Percentiles rank a stretch among this genome's conserved stretches.
Evolutionary conservation across 2,329 filamentous ascomycete species (phyloP).

Genomic region (Eutypa lata): DNA sequence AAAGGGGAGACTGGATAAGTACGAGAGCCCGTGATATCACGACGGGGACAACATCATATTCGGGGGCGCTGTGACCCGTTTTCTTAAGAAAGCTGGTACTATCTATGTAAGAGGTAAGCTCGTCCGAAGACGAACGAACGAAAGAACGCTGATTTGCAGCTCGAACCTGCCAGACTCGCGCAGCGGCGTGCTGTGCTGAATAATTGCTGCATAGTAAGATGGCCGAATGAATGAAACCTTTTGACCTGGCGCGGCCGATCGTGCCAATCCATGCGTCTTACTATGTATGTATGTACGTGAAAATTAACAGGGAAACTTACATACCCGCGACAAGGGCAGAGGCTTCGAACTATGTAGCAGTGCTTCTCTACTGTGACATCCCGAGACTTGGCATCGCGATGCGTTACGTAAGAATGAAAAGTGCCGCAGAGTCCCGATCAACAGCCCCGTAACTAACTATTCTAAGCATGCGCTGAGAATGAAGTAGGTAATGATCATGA

Average conservation of each 20-base stretch:
- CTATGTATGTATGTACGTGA: not conserved
- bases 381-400: not conserved
- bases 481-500: not conserved
- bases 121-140: not conserved
- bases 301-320: not conserved
- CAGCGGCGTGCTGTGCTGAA: too few species aligned
- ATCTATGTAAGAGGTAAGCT: not conserved
- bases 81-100: not conserved
- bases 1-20: conserved; percentile 10
- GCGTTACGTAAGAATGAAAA: not conserved
- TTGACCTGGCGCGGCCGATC: not conserved
- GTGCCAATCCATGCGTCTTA: not conserved
- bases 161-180: too few species aligned
- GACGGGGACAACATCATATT: conserved; percentile 12
- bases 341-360: not conserved
- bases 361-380: not conserved
- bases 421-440: not conserved
- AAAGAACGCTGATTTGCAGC: too few species aligned
- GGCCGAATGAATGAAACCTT: not conserved
- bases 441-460: not conserved
- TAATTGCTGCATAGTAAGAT: not conserved
- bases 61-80: conserved; percentile 12
- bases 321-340: not conserved
- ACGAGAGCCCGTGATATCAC: conserved; percentile 13
- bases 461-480: not conserved